A percentile compares a stretch with the other conserved stretches of the same genome.
Evolutionary conservation across 768 basidiomycete species (phyloP).

Genomic region (Pleurotus tuber-regium): DNA sequence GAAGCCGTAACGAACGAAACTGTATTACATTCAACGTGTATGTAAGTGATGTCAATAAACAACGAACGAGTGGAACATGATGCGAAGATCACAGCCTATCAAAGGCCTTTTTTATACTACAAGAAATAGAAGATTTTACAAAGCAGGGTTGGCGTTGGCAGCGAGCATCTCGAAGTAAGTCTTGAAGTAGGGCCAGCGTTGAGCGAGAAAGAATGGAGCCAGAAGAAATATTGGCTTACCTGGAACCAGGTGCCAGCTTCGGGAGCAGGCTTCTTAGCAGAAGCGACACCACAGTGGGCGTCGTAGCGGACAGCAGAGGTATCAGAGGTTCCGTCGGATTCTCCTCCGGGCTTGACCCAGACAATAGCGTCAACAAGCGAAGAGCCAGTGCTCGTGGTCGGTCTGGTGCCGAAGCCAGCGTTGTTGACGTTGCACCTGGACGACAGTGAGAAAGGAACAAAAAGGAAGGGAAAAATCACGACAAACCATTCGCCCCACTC

Average conservation of each 20-base stretch:
- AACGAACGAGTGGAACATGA: neutral
- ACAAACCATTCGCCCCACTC: constrained; percentile 28
- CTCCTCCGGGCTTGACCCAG: constrained; percentile 70
- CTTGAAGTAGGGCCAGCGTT: constrained; percentile 19
- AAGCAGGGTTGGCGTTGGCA: constrained; percentile 47
- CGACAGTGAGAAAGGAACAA: neutral
- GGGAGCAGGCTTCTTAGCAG: constrained; percentile 55
- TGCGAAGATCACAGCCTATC: neutral
- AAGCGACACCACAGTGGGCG: constrained; percentile 45
- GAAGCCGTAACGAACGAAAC: neutral
- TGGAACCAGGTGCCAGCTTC: constrained; percentile 72
- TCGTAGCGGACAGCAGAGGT: constrained; percentile 54
- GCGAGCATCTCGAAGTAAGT: constrained; percentile 57
- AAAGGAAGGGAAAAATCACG: neutral
- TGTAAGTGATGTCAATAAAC: neutral
- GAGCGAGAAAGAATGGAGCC: neutral
- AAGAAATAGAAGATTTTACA: constrained; percentile 29
- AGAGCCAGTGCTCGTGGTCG: constrained; percentile 53
- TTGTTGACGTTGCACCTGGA: constrained; percentile 28
- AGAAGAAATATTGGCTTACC: constrained; percentile 9
- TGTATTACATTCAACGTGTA: neutral
- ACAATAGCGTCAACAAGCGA: constrained; percentile 57
- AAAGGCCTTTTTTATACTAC: constrained; percentile 3
- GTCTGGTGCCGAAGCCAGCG: constrained; percentile 27
- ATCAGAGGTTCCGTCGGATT: constrained; percentile 62